These are phyloP conservation scores for Gracilariopsis chorda DNA, from an alignment of 23 red algal species.

Conservation along the genomic window DNA sequence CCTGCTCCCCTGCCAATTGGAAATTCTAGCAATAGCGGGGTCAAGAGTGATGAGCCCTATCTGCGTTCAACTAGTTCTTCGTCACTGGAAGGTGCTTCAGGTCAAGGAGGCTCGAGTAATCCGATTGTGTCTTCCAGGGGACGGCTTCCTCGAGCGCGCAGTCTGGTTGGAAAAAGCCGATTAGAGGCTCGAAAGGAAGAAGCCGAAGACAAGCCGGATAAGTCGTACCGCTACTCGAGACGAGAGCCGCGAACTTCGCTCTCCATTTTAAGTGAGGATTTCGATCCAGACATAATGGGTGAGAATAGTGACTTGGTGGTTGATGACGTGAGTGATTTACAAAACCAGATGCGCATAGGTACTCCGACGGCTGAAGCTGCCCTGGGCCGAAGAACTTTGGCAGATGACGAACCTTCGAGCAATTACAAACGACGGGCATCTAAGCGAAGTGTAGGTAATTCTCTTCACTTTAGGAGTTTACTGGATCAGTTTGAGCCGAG, in stretches of 20 bases:
- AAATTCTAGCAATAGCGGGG: neutral
- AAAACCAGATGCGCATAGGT: constrained; percentile 13
- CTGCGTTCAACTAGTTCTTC: too few relatives aligned
- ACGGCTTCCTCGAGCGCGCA: neutral
- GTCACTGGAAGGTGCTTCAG: neutral
- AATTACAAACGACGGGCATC: constrained; percentile 5
- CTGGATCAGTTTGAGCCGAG: constrained; percentile 28
- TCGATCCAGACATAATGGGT: constrained; percentile 25
- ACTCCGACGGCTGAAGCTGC: constrained; percentile 46
- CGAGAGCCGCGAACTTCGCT: constrained; percentile 8
- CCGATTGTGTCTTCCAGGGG: neutral
- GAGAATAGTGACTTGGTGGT: constrained; percentile 24
- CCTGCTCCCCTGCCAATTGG: constrained; percentile 28
- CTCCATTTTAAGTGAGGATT: neutral
- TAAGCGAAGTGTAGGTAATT: constrained; percentile 15
- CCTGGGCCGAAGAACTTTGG: constrained; percentile 12
- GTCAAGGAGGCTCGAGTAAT: neutral
- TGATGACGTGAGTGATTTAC: neutral
- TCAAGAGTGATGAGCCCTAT: too few relatives aligned
- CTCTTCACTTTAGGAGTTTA: constrained; percentile 38
- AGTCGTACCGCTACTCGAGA: constrained; percentile 47
- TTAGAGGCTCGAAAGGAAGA: neutral
- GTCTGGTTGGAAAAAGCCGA: neutral
- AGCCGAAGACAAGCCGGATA: neutral
- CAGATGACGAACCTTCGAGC: constrained; percentile 30